phyloP scores from a whole-genome alignment of 345 rosid genomes.

The Pugionium cornutum region DNA sequence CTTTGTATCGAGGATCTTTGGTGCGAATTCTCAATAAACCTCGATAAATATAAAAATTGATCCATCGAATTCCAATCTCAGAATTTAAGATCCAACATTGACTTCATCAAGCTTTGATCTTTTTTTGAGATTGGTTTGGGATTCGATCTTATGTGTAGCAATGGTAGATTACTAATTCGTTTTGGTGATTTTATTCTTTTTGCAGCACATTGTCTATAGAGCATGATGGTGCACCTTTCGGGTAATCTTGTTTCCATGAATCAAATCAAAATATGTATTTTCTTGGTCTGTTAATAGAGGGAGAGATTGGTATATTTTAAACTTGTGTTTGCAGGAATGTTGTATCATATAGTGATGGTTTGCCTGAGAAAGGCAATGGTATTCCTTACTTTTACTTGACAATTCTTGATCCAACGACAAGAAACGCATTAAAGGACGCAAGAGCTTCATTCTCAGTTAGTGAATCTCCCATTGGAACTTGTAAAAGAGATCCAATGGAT shows the following conservation, averaged over 20 bases:
- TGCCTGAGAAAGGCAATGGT: conserved; percentile 62
- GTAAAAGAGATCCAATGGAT: conserved; percentile 83
- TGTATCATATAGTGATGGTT: conserved; percentile 85
- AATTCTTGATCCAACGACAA: conserved; percentile 90
- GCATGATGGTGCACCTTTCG: conserved; percentile 78
- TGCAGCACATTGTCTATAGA: conserved; percentile 78
- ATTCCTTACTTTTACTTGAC: conserved; percentile 94
- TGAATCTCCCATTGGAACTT: conserved; percentile 88
- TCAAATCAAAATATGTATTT: not conserved
- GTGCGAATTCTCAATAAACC: too few relatives aligned
- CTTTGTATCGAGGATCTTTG: too few relatives aligned
- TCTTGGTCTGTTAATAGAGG: not conserved
- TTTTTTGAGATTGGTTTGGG: not conserved
- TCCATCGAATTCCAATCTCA: too few relatives aligned
- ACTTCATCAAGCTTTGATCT: conserved; percentile 12
- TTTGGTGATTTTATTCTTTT: conserved; percentile 26
- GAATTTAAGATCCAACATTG: too few relatives aligned
- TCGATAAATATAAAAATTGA: too few relatives aligned
- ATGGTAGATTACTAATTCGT: conserved; percentile 17
- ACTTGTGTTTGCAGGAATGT: conserved; percentile 61
- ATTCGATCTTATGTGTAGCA: not conserved
- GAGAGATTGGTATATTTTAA: not conserved
- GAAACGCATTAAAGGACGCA: conserved; percentile 67
- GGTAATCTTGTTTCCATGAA: conserved; percentile 44
- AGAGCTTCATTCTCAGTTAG: conserved; percentile 80